Evolutionary conservation across 225 moss, liverwort and hornwort genomes (phyloP).

Genomic region (Physcomitrium patens): DNA sequence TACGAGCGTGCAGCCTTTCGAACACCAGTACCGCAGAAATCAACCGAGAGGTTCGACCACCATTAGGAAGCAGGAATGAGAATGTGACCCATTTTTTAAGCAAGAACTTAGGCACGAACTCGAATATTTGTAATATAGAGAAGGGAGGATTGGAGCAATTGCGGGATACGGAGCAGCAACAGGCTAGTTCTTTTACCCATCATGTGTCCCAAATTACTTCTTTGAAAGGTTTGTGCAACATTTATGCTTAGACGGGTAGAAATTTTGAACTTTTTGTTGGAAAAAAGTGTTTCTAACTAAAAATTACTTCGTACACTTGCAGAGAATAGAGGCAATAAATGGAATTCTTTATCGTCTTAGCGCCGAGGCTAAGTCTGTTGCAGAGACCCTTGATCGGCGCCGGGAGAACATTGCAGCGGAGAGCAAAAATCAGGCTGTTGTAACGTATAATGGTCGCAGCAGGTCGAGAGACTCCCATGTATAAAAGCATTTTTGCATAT

Average conservation of each 20-base stretch:
- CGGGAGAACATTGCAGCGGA: slow-evolving; percentile 43
- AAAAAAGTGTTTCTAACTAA: too few species aligned
- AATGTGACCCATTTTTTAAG: slow-evolving; percentile 34
- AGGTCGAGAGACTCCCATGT: slow-evolving; percentile 1
- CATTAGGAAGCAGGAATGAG: slow-evolving; percentile 45
- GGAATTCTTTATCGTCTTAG: slow-evolving; percentile 55
- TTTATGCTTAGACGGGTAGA: not conserved
- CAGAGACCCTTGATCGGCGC: slow-evolving; percentile 50
- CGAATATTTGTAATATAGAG: slow-evolving; percentile 15
- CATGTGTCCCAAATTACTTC: not conserved
- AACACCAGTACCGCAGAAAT: not conserved
- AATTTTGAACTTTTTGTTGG: too few species aligned
- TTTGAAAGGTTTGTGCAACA: not conserved
- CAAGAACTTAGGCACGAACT: slow-evolving; percentile 16
- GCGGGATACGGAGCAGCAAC: slow-evolving; percentile 40
- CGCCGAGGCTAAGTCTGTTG: slow-evolving; percentile 57
- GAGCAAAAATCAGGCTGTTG: slow-evolving; percentile 26
- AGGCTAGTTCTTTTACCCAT: slow-evolving; percentile 21
- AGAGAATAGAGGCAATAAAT: slow-evolving; percentile 58
- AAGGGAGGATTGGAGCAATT: slow-evolving; percentile 28
- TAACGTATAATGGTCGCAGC: slow-evolving; percentile 9
- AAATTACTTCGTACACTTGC: not conserved
- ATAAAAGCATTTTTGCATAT: slow-evolving; percentile 36
- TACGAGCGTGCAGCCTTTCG: not conserved
- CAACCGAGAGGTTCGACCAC: slow-evolving; percentile 25